Base-by-base conservation (phyloP, 306 rosid species). In the Vigna unguiculata region DNA sequence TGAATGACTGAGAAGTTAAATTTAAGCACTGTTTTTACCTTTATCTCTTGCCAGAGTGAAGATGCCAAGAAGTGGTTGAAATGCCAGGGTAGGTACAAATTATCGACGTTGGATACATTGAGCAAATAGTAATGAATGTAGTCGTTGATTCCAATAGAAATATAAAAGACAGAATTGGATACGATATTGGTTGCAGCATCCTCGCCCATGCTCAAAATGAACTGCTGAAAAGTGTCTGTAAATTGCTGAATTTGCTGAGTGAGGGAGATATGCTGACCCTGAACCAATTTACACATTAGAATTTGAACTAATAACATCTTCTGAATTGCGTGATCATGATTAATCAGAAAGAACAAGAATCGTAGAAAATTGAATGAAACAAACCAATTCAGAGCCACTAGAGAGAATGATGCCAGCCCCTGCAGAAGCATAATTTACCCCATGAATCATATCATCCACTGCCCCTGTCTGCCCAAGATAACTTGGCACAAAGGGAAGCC, bases 391-490 rank as follows among this genome's bases (percentile, higher is more conserved):
- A 28, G 96, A 89, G 7, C 98, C 98, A 75, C 92, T 92, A 1
- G 91, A 78, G 85, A 86, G 86, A 70, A 95, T 95, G 45, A 95
- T 82, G 55, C 98, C 97, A 30, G 98, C 98, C 20, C 89, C 95
- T 38, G 98, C 98, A 64, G 98, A 94, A 55, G 97, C 97, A 45
- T 86, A 94, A 83, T 92, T 94, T 9, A 94, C 88, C 2, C 96
- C 98, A 2, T 80, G 90, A 57, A 87, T 79, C 97, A 90, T 91
- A 76, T 89, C 91, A 53, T 85, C 69, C 61, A 83, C 85, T 5
- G 47, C 69, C 60, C 97, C 95, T 3, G 32, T 20, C 55, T 88
- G 93, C 19, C 97, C 96, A 24, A 94, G 95, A 84, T 87, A 92
- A 83, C 93, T 94, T 4, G 96, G 95, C 20, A 92, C 93, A 65